Percentiles rank a stretch among this genome's conserved stretches.
Conservation (phyloP, 2,329 filamentous ascomycete genomes). For the Plectosphaerella sp. region DNA sequence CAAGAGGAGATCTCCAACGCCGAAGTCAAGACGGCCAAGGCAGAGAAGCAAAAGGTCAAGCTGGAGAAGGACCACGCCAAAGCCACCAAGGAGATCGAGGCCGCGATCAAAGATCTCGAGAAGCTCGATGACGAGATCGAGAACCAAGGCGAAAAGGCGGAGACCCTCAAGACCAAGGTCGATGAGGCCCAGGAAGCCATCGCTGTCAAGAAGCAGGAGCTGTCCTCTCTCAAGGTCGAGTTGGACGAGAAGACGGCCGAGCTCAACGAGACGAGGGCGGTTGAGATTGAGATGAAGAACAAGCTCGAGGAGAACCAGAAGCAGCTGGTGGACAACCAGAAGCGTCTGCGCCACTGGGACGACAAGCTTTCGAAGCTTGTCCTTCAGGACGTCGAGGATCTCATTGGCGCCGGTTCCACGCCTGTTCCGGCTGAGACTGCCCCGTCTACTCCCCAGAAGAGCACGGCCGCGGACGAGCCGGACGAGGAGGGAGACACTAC, state of each 20-base stretch:
- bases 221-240: conserved; percentile 75
- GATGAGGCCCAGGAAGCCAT: conserved; percentile 80
- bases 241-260: conserved; percentile 82
- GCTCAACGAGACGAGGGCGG: conserved; percentile 81
- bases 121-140: conserved; percentile 74
- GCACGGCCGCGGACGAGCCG: conserved; percentile 10
- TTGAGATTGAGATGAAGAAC: conserved; percentile 97
- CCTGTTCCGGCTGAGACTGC: conserved; percentile 17
- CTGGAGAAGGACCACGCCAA: conserved; percentile 79
- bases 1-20: conserved; percentile 80
- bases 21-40: conserved; percentile 85
- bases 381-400: conserved; percentile 75
- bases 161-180: conserved; percentile 66
- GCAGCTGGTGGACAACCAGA: conserved; percentile 78
- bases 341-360: conserved; percentile 78
- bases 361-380: conserved; percentile 83
- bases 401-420: conserved; percentile 34
- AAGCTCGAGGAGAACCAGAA: conserved; percentile 97
- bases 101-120: conserved; percentile 67
- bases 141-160: conserved; percentile 71
- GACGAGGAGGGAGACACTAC: conserved; percentile 11
- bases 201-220: conserved; percentile 72
- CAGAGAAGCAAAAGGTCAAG: conserved; percentile 86
- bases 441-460: conserved; percentile 1
- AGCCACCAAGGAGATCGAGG: conserved; percentile 73